These are phyloP conservation scores for Bruguiera hainesii DNA, from an alignment of 441 rosid genomes.

Conservation along the genomic window DNA sequence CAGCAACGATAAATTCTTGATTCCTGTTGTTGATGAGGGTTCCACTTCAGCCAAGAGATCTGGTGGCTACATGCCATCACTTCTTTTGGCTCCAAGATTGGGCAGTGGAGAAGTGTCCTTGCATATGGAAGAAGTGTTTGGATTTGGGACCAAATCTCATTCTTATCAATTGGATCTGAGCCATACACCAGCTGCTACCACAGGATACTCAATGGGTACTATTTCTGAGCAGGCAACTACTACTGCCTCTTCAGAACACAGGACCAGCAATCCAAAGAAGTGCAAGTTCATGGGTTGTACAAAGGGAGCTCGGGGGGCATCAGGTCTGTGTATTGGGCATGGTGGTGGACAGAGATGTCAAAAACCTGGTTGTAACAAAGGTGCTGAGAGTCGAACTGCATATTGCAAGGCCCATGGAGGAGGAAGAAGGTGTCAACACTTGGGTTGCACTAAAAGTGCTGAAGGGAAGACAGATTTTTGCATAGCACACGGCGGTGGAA, in stretches of 20 bases:
- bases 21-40: constrained; percentile 81
- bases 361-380: constrained; percentile 79
- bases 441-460: constrained; percentile 94
- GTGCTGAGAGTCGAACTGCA: constrained; percentile 88
- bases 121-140: constrained; percentile 39
- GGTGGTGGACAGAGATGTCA: constrained; percentile 97
- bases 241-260: constrained; percentile 49
- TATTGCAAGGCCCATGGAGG: constrained; percentile 95
- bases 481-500: constrained; percentile 93
- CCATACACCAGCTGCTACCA: constrained; percentile 48
- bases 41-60: constrained; percentile 91
- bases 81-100: constrained; percentile 65
- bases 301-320: constrained; percentile 89
- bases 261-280: constrained; percentile 52
- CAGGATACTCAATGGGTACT: constrained; percentile 52
- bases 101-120: constrained; percentile 30
- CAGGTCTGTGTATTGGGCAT: constrained; percentile 90
- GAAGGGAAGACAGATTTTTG: constrained; percentile 95
- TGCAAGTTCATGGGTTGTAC: constrained; percentile 72
- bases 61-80: constrained; percentile 86
- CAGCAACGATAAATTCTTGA: constrained; percentile 28
- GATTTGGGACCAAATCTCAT: constrained; percentile 36
- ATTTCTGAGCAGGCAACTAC: constrained; percentile 54
- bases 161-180: constrained; percentile 39
- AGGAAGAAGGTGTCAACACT: constrained; percentile 82